These are phyloP conservation scores for Lentinula sp. DNA, from an alignment of 768 basidiomycete species.

Conservation along the genomic window DNA sequence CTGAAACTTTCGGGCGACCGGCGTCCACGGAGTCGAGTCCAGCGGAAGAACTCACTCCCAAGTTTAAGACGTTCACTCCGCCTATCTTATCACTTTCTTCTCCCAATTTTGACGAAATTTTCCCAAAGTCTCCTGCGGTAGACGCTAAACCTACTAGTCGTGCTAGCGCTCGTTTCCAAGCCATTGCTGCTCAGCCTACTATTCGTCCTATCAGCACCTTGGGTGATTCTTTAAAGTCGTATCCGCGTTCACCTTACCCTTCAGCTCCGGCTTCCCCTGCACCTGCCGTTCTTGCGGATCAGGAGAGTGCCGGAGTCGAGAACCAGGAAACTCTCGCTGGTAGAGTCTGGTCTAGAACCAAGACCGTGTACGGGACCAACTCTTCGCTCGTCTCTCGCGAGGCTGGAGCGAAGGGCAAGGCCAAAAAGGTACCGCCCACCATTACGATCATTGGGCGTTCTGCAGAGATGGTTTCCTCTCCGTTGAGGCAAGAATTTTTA, in stretches of 20 bases:
- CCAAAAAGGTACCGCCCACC: conserved; percentile 3
- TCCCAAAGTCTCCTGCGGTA: neutral
- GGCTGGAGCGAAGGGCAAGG: neutral
- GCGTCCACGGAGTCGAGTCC: neutral
- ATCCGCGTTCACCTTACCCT: conserved; percentile 5
- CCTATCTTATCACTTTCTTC: neutral
- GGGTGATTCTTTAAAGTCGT: neutral
- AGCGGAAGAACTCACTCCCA: neutral
- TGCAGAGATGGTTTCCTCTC: conserved; percentile 1
- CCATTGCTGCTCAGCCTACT: neutral
- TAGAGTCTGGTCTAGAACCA: neutral
- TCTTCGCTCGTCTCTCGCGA: conserved; percentile 1
- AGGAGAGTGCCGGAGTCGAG: neutral
- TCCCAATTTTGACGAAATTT: neutral
- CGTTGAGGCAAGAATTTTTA: neutral
- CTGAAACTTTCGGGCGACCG: neutral
- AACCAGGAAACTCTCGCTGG: neutral
- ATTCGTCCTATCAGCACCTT: neutral
- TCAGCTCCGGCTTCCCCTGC: neutral
- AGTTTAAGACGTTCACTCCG: neutral
- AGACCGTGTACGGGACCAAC: neutral
- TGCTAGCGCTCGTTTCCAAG: conserved; percentile 3
- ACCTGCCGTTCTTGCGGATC: neutral
- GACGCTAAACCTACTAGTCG: neutral
- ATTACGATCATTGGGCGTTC: neutral